Evolutionary conservation across 2,329 filamentous ascomycete species (phyloP).

Genomic region (Phialemoniopsis sp.): DNA sequence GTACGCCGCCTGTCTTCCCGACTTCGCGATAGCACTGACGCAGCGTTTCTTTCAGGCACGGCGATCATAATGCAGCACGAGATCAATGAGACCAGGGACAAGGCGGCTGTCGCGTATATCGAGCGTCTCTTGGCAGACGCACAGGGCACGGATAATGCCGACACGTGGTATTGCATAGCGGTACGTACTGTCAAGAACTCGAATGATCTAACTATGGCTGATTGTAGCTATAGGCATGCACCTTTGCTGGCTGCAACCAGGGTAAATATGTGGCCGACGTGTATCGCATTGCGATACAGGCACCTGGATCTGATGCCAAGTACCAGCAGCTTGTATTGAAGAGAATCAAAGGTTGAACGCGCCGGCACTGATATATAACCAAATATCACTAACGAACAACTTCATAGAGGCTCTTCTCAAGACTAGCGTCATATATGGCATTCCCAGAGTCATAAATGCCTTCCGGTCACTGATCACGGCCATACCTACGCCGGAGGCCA

Average conservation of each 20-base stretch:
- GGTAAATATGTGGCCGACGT: constrained; percentile 7
- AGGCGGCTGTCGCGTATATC: background rate
- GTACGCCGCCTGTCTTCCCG: too few relatives aligned
- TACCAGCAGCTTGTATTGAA: constrained; percentile 5
- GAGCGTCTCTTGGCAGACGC: background rate
- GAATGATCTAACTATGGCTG: background rate
- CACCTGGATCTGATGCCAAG: background rate
- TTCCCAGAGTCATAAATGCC: constrained; percentile 18
- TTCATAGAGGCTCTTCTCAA: constrained; percentile 13
- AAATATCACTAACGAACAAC: background rate
- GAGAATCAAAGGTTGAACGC: constrained; percentile 6
- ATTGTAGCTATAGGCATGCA: constrained; percentile 2
- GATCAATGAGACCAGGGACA: background rate
- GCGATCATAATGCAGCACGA: background rate
- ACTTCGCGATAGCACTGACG: too few relatives aligned
- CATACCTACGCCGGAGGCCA: constrained; percentile 12
- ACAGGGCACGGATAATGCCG: background rate
- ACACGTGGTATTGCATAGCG: constrained; percentile 3
- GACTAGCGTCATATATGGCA: constrained; percentile 19
- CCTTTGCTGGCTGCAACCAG: constrained; percentile 9
- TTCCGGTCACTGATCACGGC: constrained; percentile 14
- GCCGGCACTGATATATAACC: background rate
- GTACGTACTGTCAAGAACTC: background rate
- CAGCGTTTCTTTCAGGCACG: too few relatives aligned
- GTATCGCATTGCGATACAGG: constrained; percentile 2